Evolutionary conservation across 345 rosid species (phyloP).

Genomic region (Cardiospermum halicacabum): DNA sequence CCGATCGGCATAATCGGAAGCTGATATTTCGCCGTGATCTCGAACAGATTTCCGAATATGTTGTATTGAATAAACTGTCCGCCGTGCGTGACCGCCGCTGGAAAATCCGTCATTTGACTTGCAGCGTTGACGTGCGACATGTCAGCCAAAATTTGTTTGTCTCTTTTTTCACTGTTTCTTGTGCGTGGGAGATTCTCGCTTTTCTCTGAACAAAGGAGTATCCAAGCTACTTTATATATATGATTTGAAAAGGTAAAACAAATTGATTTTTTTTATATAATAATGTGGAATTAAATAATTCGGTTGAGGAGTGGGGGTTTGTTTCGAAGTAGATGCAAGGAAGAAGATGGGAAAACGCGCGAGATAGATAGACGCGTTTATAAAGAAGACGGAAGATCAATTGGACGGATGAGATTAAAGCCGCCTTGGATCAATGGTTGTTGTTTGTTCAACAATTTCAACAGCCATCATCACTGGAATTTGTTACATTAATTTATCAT

Average conservation of each 20-base stretch:
- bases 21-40: slow-evolving; percentile 79
- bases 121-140: slow-evolving; percentile 26
- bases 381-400: neutral
- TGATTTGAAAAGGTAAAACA: neutral
- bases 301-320: neutral
- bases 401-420: slow-evolving; percentile 40
- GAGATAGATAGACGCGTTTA: slow-evolving; percentile 12
- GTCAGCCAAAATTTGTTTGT: slow-evolving; percentile 34
- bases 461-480: slow-evolving; percentile 21
- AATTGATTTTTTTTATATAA: neutral
- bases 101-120: slow-evolving; percentile 60
- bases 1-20: slow-evolving; percentile 95
- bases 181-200: neutral
- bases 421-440: slow-evolving; percentile 50
- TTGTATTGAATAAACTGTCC: slow-evolving; percentile 65
- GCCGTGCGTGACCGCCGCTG: slow-evolving; percentile 64
- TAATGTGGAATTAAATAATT: neutral
- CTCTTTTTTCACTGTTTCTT: slow-evolving; percentile 7
- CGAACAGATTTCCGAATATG: slow-evolving; percentile 79
- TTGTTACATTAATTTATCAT: neutral
- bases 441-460: slow-evolving; percentile 15
- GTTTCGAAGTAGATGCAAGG: slow-evolving; percentile 49
- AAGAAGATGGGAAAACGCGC: slow-evolving; percentile 48
- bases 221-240: slow-evolving; percentile 4
- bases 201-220: neutral